phyloP scores from a whole-genome alignment of 768 basidiomycete species.

The Pleurotus sapidus region DNA sequence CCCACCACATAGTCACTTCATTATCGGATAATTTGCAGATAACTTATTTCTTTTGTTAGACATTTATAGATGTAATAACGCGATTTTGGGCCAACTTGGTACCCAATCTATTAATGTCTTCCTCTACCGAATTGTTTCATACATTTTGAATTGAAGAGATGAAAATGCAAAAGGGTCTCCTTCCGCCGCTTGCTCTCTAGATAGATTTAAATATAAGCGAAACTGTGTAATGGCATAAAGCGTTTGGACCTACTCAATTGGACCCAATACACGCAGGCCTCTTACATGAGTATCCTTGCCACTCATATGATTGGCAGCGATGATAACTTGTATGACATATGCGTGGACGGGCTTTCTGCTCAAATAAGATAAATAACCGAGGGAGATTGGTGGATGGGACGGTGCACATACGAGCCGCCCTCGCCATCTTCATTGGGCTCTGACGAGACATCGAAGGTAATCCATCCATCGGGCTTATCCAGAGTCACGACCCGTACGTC shows the following conservation, averaged over 20 bases:
- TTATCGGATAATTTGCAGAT: neutral
- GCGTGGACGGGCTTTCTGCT: conserved; percentile 82
- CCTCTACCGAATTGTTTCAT: conserved; percentile 68
- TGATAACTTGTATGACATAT: conserved; percentile 86
- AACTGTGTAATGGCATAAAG: neutral
- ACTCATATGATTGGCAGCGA: conserved; percentile 94
- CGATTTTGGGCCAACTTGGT: neutral
- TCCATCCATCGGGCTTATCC: conserved; percentile 94
- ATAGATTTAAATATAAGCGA: conserved; percentile 3
- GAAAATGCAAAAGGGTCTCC: conserved; percentile 77
- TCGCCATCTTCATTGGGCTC: conserved; percentile 79
- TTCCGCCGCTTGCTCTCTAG: conserved; percentile 43
- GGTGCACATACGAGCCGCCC: conserved; percentile 57
- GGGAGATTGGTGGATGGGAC: neutral
- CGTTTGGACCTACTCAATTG: conserved; percentile 54
- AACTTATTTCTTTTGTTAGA: conserved; percentile 7
- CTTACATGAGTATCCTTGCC: conserved; percentile 99
- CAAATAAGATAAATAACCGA: conserved; percentile 2
- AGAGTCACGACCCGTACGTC: conserved; percentile 85
- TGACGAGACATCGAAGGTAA: conserved; percentile 79
- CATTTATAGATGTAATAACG: neutral
- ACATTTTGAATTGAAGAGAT: conserved; percentile 66
- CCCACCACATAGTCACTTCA: conserved; percentile 18
- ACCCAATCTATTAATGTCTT: neutral
- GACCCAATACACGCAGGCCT: conserved; percentile 84